Percentiles rank a stretch among this genome's conserved stretches.
Evolutionary conservation across 2,329 filamentous ascomycete species (phyloP).

Genomic region (Epicoccum sorghinum): DNA sequence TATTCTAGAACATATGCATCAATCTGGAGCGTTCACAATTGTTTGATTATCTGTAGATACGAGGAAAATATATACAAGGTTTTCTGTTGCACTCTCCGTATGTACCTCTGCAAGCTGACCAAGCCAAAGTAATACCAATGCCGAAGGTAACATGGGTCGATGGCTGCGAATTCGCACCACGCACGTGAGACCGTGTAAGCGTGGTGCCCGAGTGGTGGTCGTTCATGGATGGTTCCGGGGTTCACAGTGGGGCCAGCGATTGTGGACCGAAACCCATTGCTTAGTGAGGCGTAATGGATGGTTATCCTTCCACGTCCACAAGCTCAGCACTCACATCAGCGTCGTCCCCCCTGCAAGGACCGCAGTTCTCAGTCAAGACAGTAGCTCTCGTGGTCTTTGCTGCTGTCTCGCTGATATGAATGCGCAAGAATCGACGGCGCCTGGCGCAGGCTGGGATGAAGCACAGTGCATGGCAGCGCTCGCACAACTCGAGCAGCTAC

Average conservation of each 20-base stretch:
- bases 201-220: not conserved
- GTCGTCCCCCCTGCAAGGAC: not conserved
- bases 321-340: slow-evolving; percentile 11
- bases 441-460: slow-evolving; percentile 46
- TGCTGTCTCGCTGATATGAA: slow-evolving; percentile 21
- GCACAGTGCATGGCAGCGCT: slow-evolving; percentile 51
- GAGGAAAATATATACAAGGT: not conserved
- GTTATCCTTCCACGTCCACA: slow-evolving; percentile 8
- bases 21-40: slow-evolving; percentile 14
- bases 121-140: too few relatives aligned
- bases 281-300: slow-evolving; percentile 3
- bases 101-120: too few relatives aligned
- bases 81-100: not conserved
- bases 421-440: slow-evolving; percentile 17
- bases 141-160: too few relatives aligned
- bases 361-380: too few relatives aligned
- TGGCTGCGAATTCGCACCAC: not conserved
- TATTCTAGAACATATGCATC: slow-evolving; percentile 13
- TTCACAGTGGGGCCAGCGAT: slow-evolving; percentile 2
- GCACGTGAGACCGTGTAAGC: slow-evolving; percentile 27
- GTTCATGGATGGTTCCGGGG: slow-evolving; percentile 2
- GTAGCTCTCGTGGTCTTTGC: not conserved
- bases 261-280: slow-evolving; percentile 14
- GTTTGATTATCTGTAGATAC: slow-evolving; percentile 5
- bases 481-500: slow-evolving; percentile 52